A percentile compares a stretch with the other conserved stretches of the same genome.
Conservation (phyloP, 345 rosid species). For the Aegle marmelos region DNA sequence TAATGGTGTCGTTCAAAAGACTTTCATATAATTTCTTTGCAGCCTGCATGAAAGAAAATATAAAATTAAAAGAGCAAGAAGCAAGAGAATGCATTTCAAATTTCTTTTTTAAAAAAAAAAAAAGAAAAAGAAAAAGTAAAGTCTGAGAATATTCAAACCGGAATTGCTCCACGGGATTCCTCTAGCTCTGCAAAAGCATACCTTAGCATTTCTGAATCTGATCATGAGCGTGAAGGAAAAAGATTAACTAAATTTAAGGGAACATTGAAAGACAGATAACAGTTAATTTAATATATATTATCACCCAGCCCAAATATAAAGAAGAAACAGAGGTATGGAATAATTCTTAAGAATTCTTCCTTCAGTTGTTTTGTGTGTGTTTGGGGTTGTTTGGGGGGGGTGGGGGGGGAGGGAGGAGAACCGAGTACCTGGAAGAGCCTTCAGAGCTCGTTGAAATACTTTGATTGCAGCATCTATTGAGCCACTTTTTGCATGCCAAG, state of each 20-base stretch:
- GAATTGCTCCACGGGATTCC: constrained; percentile 88
- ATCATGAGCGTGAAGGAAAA: constrained; percentile 13
- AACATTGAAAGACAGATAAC: neutral
- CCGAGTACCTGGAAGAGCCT: constrained; percentile 83
- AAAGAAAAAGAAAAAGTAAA: neutral
- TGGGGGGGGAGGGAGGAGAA: neutral
- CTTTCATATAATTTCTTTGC: constrained; percentile 82
- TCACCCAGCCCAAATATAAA: neutral
- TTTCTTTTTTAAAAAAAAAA: too few relatives aligned
- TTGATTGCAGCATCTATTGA: constrained; percentile 80
- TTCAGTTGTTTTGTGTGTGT: too few relatives aligned
- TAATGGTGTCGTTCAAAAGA: constrained; percentile 54
- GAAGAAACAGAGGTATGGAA: neutral
- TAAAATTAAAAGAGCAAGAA: constrained; percentile 15
- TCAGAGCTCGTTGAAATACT: constrained; percentile 93
- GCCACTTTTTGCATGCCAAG: constrained; percentile 89
- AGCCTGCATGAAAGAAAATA: constrained; percentile 51
- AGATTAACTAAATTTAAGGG: constrained; percentile 6
- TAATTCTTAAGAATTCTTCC: neutral
- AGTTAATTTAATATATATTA: neutral
- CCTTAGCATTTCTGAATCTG: constrained; percentile 85
- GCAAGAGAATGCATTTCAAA: neutral
- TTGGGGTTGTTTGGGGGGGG: too few relatives aligned
- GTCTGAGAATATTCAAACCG: constrained; percentile 35
- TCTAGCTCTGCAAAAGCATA: constrained; percentile 95